A percentile compares a stretch with the other conserved stretches of the same genome.
Evolutionary conservation across 495 filamentous ascomycete genomes (phyloP).

Genomic region (Neurospora sp.): DNA sequence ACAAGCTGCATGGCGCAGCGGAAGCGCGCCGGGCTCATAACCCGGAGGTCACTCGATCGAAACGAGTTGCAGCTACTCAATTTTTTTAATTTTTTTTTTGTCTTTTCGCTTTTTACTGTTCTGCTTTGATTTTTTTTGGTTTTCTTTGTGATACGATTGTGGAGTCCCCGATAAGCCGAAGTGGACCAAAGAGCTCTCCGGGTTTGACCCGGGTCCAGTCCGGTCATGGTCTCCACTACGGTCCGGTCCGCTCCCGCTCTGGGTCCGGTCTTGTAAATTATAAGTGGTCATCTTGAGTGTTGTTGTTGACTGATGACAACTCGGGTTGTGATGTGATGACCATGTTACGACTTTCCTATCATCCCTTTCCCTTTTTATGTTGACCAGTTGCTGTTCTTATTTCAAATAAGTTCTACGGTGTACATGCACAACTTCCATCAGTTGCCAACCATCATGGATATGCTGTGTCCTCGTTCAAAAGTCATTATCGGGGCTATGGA

Average conservation of each 20-base stretch:
- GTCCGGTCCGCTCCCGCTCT: background rate
- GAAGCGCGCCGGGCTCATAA: slow-evolving; percentile 23
- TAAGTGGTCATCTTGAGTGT: background rate
- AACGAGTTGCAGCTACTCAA: slow-evolving; percentile 15
- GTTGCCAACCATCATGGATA: background rate
- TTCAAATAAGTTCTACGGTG: background rate
- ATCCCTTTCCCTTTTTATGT: background rate
- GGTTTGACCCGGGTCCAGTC: background rate
- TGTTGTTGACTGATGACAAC: background rate
- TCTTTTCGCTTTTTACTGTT: background rate
- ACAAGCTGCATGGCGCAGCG: slow-evolving; percentile 17
- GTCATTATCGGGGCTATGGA: background rate
- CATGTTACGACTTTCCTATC: background rate
- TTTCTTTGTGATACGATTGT: background rate
- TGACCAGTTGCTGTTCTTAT: background rate
- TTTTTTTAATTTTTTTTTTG: background rate
- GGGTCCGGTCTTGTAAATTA: background rate
- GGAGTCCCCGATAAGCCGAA: background rate
- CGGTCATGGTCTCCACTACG: background rate
- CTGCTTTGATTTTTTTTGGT: background rate
- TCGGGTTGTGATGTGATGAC: background rate
- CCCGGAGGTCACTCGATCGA: slow-evolving; percentile 23
- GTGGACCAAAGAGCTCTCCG: background rate
- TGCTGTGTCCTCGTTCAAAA: background rate
- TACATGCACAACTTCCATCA: background rate